Base-by-base conservation (phyloP, 768 basidiomycete species). In the Mycena leptocephala region DNA sequence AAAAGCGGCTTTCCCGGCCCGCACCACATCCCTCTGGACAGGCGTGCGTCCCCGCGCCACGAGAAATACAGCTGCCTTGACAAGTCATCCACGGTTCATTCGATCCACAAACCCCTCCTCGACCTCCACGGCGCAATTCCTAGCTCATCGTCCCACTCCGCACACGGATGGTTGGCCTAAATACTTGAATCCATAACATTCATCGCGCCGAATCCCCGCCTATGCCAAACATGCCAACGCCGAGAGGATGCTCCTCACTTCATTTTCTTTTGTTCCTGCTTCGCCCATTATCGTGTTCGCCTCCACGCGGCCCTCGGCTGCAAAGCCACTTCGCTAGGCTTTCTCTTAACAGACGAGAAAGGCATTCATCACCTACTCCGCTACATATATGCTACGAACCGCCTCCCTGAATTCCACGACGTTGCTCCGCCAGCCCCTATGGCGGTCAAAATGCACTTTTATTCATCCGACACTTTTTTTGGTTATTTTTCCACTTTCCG, bases 241-340 rank as follows among this genome's bases (percentile, higher is more conserved):
- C 30, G 35, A 6, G 80, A 81, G 43, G 74, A 70, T 1, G 55
- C 78, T 1, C 30, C 28, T 1, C 80, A 81, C 68, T 81, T 66
- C 58, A 28, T 80, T 1, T 39, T 80, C 7, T 46, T 43, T 10
- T 80, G 76, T 62, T 76, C 78, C 3, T 41, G 41, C 22, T 74
- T 39, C 59, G 20, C 33, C n/a, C n/a, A n/a, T n/a, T 65, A 74
- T 28, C 66, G 66, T 4, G 13, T n/a, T 32, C n/a, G 26, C 8
- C 66, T 77, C 9, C 35, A 22, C 26, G 14, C 16, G 0, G 39
- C 58, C 1, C 35, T 76, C 18, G 70, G 75, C 20, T 48, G 70
- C 14, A 64, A 70, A 14, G 72, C 76, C 20, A 41, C n/a, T 4
- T 77, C 76, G 1, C 53, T 74, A 20, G 58, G 65, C 1, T 74